phyloP scores from a whole-genome alignment of 805 yeast genomes.

The Monosporozyma unispora region DNA sequence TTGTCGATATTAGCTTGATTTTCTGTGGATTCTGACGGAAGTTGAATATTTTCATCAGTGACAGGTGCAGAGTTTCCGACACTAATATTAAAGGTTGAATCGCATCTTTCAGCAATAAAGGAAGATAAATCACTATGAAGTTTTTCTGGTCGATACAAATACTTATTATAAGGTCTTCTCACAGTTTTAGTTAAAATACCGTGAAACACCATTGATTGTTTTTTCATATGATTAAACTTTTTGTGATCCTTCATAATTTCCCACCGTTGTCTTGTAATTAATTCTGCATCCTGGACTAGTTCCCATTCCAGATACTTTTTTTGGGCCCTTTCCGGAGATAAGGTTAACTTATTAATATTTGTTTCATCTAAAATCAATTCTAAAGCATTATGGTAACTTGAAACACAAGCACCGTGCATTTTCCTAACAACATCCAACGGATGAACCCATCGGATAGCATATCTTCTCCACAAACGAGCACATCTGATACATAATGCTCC shows the following conservation, averaged over 20 bases:
- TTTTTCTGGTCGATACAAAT: constrained; percentile 1
- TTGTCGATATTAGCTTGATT: background rate
- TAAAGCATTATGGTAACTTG: constrained; percentile 10
- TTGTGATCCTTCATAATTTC: constrained; percentile 12
- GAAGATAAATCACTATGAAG: constrained; percentile 12
- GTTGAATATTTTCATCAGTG: background rate
- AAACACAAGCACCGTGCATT: constrained; percentile 18
- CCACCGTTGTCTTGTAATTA: constrained; percentile 44
- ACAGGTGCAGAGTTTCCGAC: background rate
- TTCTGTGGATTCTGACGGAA: background rate
- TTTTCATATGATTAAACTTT: constrained; percentile 13
- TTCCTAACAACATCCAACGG: constrained; percentile 58
- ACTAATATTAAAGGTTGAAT: constrained; percentile 6
- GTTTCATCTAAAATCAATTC: constrained; percentile 15
- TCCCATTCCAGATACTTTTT: constrained; percentile 57
- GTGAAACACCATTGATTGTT: constrained; percentile 16
- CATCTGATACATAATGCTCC: constrained; percentile 76
- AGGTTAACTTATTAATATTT: constrained; percentile 9
- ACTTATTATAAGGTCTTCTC: constrained; percentile 12
- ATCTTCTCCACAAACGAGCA: constrained; percentile 84
- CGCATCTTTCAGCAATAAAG: background rate
- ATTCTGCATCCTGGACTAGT: constrained; percentile 50
- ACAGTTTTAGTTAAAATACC: constrained; percentile 16
- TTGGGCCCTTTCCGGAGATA: constrained; percentile 13
- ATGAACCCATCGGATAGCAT: constrained; percentile 79